Evolutionary conservation across 176 grass and related monocot genomes (phyloP), one percentile per base, ranked within the genome.

Genomic region (Carex parvula): DNA sequence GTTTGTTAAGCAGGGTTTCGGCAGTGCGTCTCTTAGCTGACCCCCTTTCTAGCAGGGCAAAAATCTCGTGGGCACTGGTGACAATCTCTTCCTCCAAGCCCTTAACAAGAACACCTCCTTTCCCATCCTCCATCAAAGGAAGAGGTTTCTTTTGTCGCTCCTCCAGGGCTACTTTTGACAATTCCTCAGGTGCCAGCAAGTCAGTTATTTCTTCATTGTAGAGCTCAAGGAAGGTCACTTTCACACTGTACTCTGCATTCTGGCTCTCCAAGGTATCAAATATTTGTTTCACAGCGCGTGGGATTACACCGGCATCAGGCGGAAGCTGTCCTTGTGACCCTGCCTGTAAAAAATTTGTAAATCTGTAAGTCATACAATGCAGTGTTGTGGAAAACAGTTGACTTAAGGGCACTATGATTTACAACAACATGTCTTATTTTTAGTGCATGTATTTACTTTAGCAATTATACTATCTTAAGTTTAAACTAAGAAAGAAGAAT

Each of bases 181-280:
- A 78, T 83, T 99, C 97, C 81, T 99, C 97, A 15, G 93, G 97
- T 46, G 93, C 97, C 65, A 99, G 87, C 73, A 99, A 91, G 86
- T 99, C 97, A 0, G 97, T 99, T 21, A 99, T 99, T 84, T 99
- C 97, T 78, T 99, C 97, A 48, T 99, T 99, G 78, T 99, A 99
- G 60, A 99, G 84, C 87, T 99, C 97, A 17, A 99, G 70, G 48
- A 99, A 99, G 0, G 97, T 99, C 37, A 99, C 97, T 86, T 99
- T 99, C 3, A 99, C 93, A 82, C 97, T 99, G 87, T 99, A 99
- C 71, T 99, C 97, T 4, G 93, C 92, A 73, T 99, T 95, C 84
- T 99, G 97, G 21, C 88, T 85, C 86, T 99, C 96, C 74, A 99
- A 44, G 39, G 93, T 89, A 52, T 99, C 97, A 73, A 99, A 99